Percentiles rank a stretch among this genome's conserved stretches.
These are phyloP conservation scores for Neurospora sublineolata DNA, from an alignment of 495 filamentous ascomycete genomes.

Conservation along the genomic window DNA sequence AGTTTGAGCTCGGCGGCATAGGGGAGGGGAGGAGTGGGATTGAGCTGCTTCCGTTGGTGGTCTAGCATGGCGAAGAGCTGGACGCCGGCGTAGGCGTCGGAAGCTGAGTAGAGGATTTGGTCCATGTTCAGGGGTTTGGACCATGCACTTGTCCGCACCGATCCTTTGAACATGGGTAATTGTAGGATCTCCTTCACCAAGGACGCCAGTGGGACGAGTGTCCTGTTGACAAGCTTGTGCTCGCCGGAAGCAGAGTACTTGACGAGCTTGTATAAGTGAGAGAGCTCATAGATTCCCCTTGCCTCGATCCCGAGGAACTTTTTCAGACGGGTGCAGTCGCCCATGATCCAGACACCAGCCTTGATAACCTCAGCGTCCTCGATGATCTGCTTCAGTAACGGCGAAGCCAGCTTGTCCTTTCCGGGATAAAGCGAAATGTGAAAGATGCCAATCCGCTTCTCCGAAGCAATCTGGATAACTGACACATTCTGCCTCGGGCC, in stretches of 20 bases:
- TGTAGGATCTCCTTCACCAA: constrained; percentile 62
- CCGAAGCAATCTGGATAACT: constrained; percentile 69
- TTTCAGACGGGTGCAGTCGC: constrained; percentile 57
- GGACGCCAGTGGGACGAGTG: constrained; percentile 49
- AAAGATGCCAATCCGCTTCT: constrained; percentile 69
- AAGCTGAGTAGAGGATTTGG: constrained; percentile 75
- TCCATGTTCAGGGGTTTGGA: constrained; percentile 41
- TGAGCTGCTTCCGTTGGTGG: constrained; percentile 47
- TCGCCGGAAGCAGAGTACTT: constrained; percentile 42
- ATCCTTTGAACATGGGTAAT: constrained; percentile 67
- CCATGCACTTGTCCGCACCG: constrained; percentile 67
- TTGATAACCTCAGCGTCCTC: constrained; percentile 62
- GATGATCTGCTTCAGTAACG: constrained; percentile 56
- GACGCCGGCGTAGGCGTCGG: constrained; percentile 71
- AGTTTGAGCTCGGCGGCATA: constrained; percentile 51
- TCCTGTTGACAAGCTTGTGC: constrained; percentile 49
- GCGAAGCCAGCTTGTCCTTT: constrained; percentile 51
- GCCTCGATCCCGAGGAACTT: constrained; percentile 53
- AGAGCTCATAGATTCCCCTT: constrained; percentile 64
- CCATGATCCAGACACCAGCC: constrained; percentile 64
- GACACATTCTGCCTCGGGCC: constrained; percentile 55
- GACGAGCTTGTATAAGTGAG: constrained; percentile 65
- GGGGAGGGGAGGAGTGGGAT: constrained; percentile 60
- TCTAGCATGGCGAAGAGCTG: constrained; percentile 63
- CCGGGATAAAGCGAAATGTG: constrained; percentile 56